Conservation (phyloP, 768 basidiomycete genomes). For the Russula lepida region DNA sequence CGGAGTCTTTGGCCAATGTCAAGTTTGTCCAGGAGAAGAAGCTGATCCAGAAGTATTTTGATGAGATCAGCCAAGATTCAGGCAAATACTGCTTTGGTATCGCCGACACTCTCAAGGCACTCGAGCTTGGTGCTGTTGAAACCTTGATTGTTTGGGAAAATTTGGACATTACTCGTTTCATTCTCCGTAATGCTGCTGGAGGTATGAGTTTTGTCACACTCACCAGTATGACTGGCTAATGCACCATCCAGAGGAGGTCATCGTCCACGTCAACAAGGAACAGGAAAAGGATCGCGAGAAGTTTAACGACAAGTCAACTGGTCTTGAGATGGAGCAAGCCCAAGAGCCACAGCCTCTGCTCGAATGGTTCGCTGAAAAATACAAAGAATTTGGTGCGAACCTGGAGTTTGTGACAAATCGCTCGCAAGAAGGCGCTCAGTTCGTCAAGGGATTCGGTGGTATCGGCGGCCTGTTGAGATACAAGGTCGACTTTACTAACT, state of each 20-base stretch:
- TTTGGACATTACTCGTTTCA: slow-evolving; percentile 81
- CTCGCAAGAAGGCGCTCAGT: slow-evolving; percentile 95
- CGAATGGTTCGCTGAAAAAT: slow-evolving; percentile 99
- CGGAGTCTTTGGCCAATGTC: slow-evolving; percentile 94
- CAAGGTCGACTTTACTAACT: slow-evolving; percentile 91
- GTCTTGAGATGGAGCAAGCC: slow-evolving; percentile 88
- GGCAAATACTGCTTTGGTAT: slow-evolving; percentile 97
- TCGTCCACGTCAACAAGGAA: slow-evolving; percentile 71
- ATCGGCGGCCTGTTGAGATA: slow-evolving; percentile 94
- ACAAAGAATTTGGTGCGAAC: slow-evolving; percentile 94
- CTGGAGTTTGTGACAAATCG: slow-evolving; percentile 95
- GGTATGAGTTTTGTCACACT: slow-evolving; percentile 37
- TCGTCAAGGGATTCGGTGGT: slow-evolving; percentile 97
- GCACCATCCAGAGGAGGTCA: slow-evolving; percentile 57
- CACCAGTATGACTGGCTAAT: background rate
- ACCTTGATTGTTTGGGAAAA: slow-evolving; percentile 99
- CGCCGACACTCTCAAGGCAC: slow-evolving; percentile 90
- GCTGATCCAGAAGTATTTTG: slow-evolving; percentile 96
- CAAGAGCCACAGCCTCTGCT: slow-evolving; percentile 78
- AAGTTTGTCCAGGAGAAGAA: slow-evolving; percentile 99
- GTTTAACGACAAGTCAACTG: slow-evolving; percentile 92
- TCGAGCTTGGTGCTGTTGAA: slow-evolving; percentile 95
- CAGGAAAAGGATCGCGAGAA: slow-evolving; percentile 91
- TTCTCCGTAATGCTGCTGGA: slow-evolving; percentile 85
- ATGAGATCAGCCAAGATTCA: slow-evolving; percentile 97